These are phyloP conservation scores for Naganishia sp. DNA, from an alignment of 1,284 basidiomycete genomes.

Conservation along the genomic window DNA sequence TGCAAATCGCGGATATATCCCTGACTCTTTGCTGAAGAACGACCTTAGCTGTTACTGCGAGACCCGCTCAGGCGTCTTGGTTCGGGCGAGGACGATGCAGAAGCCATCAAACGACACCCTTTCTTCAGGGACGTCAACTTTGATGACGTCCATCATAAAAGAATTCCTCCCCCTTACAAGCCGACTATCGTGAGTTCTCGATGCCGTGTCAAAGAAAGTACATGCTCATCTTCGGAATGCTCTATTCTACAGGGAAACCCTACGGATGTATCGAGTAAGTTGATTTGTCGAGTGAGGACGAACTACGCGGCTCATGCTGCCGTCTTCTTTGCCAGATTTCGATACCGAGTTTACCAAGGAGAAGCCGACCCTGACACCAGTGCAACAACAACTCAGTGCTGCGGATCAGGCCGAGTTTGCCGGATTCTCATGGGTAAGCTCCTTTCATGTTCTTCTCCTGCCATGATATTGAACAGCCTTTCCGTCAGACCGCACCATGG, in stretches of 20 bases:
- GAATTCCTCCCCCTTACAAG: conserved; percentile 95
- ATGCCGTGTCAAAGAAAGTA: not conserved
- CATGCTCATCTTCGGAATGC: not conserved
- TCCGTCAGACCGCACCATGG: conserved; percentile 32
- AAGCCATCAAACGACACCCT: conserved; percentile 95
- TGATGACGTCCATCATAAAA: conserved; percentile 93
- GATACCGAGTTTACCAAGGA: conserved; percentile 97
- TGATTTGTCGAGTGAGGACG: not conserved
- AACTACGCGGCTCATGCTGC: not conserved
- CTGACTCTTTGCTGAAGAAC: conserved; percentile 71
- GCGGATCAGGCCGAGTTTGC: conserved; percentile 94
- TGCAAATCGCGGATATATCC: conserved; percentile 25
- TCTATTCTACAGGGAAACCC: conserved; percentile 46
- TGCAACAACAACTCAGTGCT: conserved; percentile 89
- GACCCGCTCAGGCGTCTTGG: conserved; percentile 93
- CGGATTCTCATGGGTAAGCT: conserved; percentile 77
- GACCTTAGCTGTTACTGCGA: conserved; percentile 60
- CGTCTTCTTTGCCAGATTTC: conserved; percentile 62
- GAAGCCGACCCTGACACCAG: conserved; percentile 95
- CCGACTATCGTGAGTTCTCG: conserved; percentile 73
- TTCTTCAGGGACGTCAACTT: conserved; percentile 99
- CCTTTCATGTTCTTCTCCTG: not conserved
- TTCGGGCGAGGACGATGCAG: conserved; percentile 88
- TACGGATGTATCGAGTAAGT: conserved; percentile 57
- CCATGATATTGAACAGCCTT: not conserved